Base-by-base conservation (phyloP, 306 rosid species). In the Medicago arabica region DNA sequence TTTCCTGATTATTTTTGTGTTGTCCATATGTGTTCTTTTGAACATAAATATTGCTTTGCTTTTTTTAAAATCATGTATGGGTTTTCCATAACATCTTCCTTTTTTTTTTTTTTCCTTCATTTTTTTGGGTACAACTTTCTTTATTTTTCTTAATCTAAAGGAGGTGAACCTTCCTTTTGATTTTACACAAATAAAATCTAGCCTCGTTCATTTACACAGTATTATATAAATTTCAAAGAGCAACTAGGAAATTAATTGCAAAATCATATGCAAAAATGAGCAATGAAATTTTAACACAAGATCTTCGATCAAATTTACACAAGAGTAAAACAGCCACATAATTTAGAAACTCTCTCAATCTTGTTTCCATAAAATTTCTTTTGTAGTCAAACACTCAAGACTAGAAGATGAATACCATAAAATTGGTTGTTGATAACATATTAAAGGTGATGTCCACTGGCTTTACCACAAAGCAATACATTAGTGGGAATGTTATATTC, bases 381-480 rank as follows among this genome's bases (percentile, higher is more conserved):
- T 57, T 15, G 19, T 67, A 78, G 90, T 81, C 87, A 89, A 91
- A 71, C 90, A 61, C 81, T 88, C 81, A 85, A 84, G 91, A 89
- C 90, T 66, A 57, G 57, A 50, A 74, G 34, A 75, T 6, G 13
- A 73, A 76, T 66, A 23, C 49, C 44, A 31, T 69, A 79, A 15
- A 60, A 71, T 13, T 49, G 47, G 49, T 12, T 59, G n/a, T 14
- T 4, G 67, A 43, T 8, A 36, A 21, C 19, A 58, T 28, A 28
- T 43, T 81, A 88, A 25, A 70, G 77, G 51, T 76, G 94, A 64
- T 73, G 84, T 51, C 96, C 92, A 1, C 79, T 39, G 34, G 97
- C 97, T 91, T 88, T 95, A 76, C 99, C 99, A 21, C 99, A 95
- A 21, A 92, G 84, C 51, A 95, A 83, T 38, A 58, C 92, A 75